phyloP scores from a whole-genome alignment of 2,329 filamentous ascomycete genomes.

The Fusarium gaditjirri region DNA sequence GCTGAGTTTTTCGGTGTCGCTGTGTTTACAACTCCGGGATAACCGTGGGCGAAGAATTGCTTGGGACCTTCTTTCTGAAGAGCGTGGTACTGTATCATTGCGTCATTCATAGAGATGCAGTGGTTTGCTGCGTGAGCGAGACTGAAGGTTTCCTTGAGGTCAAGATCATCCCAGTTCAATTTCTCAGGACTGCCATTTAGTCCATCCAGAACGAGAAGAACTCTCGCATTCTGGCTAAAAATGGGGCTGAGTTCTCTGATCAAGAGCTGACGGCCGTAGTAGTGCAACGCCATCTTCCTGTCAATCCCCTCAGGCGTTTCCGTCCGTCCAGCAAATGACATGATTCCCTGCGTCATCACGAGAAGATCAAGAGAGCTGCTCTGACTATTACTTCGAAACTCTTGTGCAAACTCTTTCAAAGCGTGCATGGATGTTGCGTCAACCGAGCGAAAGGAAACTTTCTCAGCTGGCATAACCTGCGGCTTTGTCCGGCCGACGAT shows the following conservation, averaged over 20 bases:
- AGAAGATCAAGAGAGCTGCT: slow-evolving; percentile 49
- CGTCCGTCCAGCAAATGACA: slow-evolving; percentile 49
- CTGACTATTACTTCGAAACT: slow-evolving; percentile 25
- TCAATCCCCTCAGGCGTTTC: slow-evolving; percentile 58
- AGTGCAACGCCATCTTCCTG: slow-evolving; percentile 57
- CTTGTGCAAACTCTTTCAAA: slow-evolving; percentile 48
- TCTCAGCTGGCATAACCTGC: slow-evolving; percentile 41
- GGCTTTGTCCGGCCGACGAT: slow-evolving; percentile 49
- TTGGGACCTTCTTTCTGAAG: not conserved
- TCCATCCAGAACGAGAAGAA: slow-evolving; percentile 53
- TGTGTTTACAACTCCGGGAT: slow-evolving; percentile 51
- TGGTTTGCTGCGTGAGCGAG: slow-evolving; percentile 50
- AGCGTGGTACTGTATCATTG: slow-evolving; percentile 50
- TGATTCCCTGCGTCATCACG: slow-evolving; percentile 52
- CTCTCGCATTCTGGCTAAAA: slow-evolving; percentile 49
- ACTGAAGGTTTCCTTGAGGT: slow-evolving; percentile 49
- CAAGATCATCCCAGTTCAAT: slow-evolving; percentile 54
- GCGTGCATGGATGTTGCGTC: slow-evolving; percentile 49
- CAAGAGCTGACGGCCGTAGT: slow-evolving; percentile 57
- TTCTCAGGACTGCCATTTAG: slow-evolving; percentile 44
- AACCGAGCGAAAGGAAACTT: slow-evolving; percentile 47
- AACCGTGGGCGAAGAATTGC: slow-evolving; percentile 53
- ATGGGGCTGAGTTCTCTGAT: slow-evolving; percentile 53
- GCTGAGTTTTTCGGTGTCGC: not conserved
- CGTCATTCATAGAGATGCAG: slow-evolving; percentile 53